A percentile compares a stretch with the other conserved stretches of the same genome.
Evolutionary conservation across 495 filamentous ascomycete species (phyloP).

Genomic region (Pyronema domesticum): DNA sequence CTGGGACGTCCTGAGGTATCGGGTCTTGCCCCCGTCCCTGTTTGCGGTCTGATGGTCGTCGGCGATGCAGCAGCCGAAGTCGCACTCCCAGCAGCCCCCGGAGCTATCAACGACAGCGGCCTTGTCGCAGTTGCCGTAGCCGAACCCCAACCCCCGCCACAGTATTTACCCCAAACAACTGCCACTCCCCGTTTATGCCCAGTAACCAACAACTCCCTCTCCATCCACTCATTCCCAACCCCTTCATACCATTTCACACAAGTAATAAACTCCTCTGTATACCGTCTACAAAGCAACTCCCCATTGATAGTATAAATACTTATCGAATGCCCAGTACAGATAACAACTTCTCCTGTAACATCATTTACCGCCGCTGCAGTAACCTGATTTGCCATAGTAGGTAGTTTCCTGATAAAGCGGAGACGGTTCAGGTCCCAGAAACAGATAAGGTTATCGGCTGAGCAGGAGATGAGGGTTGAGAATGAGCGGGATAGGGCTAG

Average conservation of each 20-base stretch:
- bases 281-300: constrained; percentile 58
- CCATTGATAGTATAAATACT: constrained; percentile 83
- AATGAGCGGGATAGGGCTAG: constrained; percentile 77
- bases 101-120: no score
- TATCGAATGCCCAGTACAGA: constrained; percentile 57
- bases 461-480: constrained; percentile 57
- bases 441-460: constrained; percentile 60
- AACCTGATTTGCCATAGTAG: constrained; percentile 31
- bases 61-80: no score
- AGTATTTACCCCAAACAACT: constrained; percentile 45
- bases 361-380: constrained; percentile 78
- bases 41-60: no score
- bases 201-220: constrained; percentile 70
- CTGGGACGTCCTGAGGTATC: no score
- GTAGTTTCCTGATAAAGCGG: constrained; percentile 63
- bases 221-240: constrained; percentile 76
- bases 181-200: constrained; percentile 72
- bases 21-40: no score
- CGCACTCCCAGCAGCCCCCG: no score
- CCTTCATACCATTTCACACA: constrained; percentile 91
- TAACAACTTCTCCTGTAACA: constrained; percentile 67
- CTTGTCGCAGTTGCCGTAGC: no score
- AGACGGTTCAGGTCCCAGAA: constrained; percentile 89
- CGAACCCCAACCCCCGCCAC: no score
- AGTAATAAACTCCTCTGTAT: constrained; percentile 52